Conservation (phyloP, 1,139 yeast genomes). For the Candida anutae region DNA sequence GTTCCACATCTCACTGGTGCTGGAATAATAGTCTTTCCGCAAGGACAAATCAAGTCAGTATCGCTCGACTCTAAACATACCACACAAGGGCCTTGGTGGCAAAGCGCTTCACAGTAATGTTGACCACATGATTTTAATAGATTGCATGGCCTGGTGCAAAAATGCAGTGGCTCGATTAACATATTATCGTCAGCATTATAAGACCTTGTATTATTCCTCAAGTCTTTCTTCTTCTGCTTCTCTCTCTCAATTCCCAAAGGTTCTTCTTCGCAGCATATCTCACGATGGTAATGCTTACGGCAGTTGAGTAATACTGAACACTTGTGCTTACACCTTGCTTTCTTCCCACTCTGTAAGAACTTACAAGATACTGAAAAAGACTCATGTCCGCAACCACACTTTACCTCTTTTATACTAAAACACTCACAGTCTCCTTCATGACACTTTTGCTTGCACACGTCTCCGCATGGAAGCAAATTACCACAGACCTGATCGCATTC, state of each 20-base stretch:
- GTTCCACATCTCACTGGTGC: constrained; percentile 94
- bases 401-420: constrained; percentile 32
- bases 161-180: constrained; percentile 67
- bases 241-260: constrained; percentile 57
- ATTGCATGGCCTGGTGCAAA: constrained; percentile 69
- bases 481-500: constrained; percentile 62
- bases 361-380: constrained; percentile 57
- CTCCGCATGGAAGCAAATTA: constrained; percentile 65
- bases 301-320: constrained; percentile 76
- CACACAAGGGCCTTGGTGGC: constrained; percentile 81
- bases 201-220: constrained; percentile 32
- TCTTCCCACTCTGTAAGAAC: constrained; percentile 40
- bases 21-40: constrained; percentile 71
- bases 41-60: constrained; percentile 75
- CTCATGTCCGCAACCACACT: constrained; percentile 46
- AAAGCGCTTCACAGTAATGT: constrained; percentile 66
- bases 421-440: constrained; percentile 79
- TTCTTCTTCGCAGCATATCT: constrained; percentile 65
- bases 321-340: constrained; percentile 62
- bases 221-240: constrained; percentile 43
- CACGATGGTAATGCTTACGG: constrained; percentile 69
- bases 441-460: constrained; percentile 57
- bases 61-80: constrained; percentile 79
- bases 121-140: constrained; percentile 60
- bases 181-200: constrained; percentile 41